These are phyloP conservation scores for Sarcomyxa edulis DNA, from an alignment of 768 basidiomycete species.

Conservation along the genomic window DNA sequence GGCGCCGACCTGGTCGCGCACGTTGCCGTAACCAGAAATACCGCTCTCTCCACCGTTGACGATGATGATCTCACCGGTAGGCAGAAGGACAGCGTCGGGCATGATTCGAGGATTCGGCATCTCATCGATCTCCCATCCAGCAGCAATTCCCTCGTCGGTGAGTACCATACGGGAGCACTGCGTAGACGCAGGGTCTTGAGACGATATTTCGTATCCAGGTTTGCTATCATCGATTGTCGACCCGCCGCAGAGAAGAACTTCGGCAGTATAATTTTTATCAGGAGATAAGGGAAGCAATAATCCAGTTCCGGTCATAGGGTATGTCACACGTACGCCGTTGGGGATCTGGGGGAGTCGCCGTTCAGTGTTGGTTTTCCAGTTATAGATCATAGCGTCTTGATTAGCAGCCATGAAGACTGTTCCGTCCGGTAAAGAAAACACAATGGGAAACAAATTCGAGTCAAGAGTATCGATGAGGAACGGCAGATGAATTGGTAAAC, in stretches of 20 bases:
- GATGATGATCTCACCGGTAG: slow-evolving; percentile 68
- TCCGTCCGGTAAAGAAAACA: slow-evolving; percentile 66
- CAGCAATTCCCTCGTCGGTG: slow-evolving; percentile 55
- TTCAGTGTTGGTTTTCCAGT: slow-evolving; percentile 65
- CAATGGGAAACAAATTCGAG: slow-evolving; percentile 81
- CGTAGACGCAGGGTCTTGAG: slow-evolving; percentile 65
- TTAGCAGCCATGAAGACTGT: slow-evolving; percentile 75
- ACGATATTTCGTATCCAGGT: slow-evolving; percentile 58
- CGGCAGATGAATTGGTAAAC: slow-evolving; percentile 55
- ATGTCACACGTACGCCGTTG: slow-evolving; percentile 75
- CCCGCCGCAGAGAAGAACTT: slow-evolving; percentile 75
- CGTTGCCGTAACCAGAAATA: slow-evolving; percentile 77
- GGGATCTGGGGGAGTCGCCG: slow-evolving; percentile 60
- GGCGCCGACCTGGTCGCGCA: slow-evolving; percentile 57
- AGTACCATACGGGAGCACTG: slow-evolving; percentile 71
- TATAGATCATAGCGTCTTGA: slow-evolving; percentile 72
- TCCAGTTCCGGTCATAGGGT: slow-evolving; percentile 76
- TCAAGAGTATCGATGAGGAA: slow-evolving; percentile 71
- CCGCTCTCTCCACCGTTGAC: slow-evolving; percentile 74
- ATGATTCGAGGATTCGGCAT: slow-evolving; percentile 74
- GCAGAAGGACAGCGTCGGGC: slow-evolving; percentile 78
- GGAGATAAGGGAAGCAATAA: slow-evolving; percentile 69
- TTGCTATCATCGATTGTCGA: slow-evolving; percentile 58
- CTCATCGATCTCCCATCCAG: slow-evolving; percentile 70
- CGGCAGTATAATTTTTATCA: slow-evolving; percentile 56